A percentile compares a stretch with the other conserved stretches of the same genome.
phyloP scores from a whole-genome alignment of 768 basidiomycete species.

The Russula sp. region DNA sequence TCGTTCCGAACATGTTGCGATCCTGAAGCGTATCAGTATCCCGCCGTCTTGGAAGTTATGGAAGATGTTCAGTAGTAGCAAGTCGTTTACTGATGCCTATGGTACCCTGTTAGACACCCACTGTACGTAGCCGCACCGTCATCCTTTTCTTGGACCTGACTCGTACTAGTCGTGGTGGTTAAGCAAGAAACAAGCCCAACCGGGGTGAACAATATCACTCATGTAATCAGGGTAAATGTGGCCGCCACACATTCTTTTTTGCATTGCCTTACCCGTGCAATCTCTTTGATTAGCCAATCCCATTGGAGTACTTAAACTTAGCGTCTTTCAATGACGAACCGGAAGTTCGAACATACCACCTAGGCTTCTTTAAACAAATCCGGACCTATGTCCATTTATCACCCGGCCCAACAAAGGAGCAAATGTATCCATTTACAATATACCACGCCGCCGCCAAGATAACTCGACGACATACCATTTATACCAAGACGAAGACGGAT shows the following conservation, averaged over 20 bases:
- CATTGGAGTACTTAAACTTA: conserved; percentile 1
- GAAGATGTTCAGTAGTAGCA: background rate
- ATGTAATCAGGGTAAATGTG: background rate
- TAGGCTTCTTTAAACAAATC: background rate
- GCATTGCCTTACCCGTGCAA: background rate
- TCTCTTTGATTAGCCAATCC: conserved; percentile 1
- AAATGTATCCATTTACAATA: conserved; percentile 9
- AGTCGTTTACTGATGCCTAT: background rate
- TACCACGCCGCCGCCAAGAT: conserved; percentile 9
- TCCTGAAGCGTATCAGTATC: conserved; percentile 23
- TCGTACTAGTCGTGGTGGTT: conserved; percentile 4
- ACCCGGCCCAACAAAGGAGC: background rate
- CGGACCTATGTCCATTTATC: background rate
- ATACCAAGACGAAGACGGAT: background rate
- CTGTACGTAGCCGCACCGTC: background rate
- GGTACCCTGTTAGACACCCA: background rate
- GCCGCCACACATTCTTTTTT: background rate
- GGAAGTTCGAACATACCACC: background rate
- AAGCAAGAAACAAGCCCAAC: background rate
- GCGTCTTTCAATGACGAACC: conserved; percentile 4
- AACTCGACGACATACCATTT: conserved; percentile 9
- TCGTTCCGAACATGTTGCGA: background rate
- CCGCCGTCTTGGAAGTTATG: conserved; percentile 47
- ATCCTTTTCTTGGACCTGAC: background rate
- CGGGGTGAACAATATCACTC: background rate